These are phyloP conservation scores for Tylopilus sp. DNA, from an alignment of 768 basidiomycete genomes.

Conservation along the genomic window DNA sequence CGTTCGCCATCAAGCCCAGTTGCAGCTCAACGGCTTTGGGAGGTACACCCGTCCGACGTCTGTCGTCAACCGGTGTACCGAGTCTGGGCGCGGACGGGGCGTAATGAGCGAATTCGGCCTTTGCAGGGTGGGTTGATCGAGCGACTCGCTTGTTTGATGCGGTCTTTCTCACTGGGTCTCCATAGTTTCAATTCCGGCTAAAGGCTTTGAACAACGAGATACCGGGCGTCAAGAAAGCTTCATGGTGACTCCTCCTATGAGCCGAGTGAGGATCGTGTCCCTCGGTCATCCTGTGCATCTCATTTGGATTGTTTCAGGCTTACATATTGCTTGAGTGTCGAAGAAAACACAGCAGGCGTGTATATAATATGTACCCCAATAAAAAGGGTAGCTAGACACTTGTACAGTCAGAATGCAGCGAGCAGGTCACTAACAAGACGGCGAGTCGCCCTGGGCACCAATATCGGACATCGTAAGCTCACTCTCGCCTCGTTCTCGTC, in stretches of 20 bases:
- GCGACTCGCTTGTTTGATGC: neutral
- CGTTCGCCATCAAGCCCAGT: constrained; percentile 89
- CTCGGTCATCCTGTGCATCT: neutral
- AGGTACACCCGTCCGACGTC: constrained; percentile 80
- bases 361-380: constrained; percentile 11
- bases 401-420: constrained; percentile 7
- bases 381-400: neutral
- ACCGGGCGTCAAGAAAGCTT: constrained; percentile 85
- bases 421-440: constrained; percentile 13
- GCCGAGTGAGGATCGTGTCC: neutral
- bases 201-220: constrained; percentile 81
- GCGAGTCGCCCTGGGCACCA: constrained; percentile 34
- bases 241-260: constrained; percentile 56
- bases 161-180: neutral
- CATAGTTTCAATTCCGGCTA: constrained; percentile 84
- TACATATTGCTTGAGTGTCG: neutral
- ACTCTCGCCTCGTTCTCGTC: constrained; percentile 73
- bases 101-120: constrained; percentile 87
- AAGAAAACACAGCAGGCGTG: neutral
- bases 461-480: constrained; percentile 63
- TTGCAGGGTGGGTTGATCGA: constrained; percentile 55
- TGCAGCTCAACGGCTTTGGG: constrained; percentile 87
- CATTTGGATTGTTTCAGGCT: neutral
- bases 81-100: constrained; percentile 83
- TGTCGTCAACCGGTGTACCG: constrained; percentile 86